Conservation (phyloP, 805 yeast genomes). For the Pichia insulana region DNA sequence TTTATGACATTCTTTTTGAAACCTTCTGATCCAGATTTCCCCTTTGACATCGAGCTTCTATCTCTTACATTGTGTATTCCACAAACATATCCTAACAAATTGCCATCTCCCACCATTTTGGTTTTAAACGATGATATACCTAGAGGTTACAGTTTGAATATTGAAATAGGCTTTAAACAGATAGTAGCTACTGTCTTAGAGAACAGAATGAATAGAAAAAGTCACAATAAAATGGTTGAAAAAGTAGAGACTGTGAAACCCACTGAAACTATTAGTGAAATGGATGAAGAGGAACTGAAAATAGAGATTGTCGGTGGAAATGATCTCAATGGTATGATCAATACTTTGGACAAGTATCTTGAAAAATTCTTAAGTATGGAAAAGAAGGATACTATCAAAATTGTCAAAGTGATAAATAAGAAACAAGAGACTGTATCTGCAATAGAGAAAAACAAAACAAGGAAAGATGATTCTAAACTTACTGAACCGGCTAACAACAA, state of each 20-base stretch:
- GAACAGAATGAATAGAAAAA: slow-evolving; percentile 17
- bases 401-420: slow-evolving; percentile 32
- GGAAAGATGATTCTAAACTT: slow-evolving; percentile 2
- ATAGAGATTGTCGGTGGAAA: slow-evolving; percentile 35
- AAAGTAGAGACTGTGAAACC: slow-evolving; percentile 3
- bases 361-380: slow-evolving; percentile 52
- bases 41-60: slow-evolving; percentile 50
- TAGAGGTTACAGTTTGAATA: slow-evolving; percentile 53
- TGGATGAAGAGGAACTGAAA: slow-evolving; percentile 8
- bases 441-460: slow-evolving; percentile 3
- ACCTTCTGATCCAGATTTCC: slow-evolving; percentile 70
- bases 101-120: slow-evolving; percentile 38
- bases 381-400: slow-evolving; percentile 51
- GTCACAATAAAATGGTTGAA: slow-evolving; percentile 3
- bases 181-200: slow-evolving; percentile 35
- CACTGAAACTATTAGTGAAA: slow-evolving; percentile 11
- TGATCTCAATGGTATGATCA: slow-evolving; percentile 45
- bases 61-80: slow-evolving; percentile 50
- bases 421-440: slow-evolving; percentile 2
- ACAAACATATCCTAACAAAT: slow-evolving; percentile 39
- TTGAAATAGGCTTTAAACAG: slow-evolving; percentile 54
- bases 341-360: slow-evolving; percentile 47
- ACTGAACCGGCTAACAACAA: background rate
- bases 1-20: slow-evolving; percentile 37
- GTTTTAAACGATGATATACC: slow-evolving; percentile 65